phyloP scores from a whole-genome alignment of 495 filamentous ascomycete genomes.

The Penicillium flavigenum region DNA sequence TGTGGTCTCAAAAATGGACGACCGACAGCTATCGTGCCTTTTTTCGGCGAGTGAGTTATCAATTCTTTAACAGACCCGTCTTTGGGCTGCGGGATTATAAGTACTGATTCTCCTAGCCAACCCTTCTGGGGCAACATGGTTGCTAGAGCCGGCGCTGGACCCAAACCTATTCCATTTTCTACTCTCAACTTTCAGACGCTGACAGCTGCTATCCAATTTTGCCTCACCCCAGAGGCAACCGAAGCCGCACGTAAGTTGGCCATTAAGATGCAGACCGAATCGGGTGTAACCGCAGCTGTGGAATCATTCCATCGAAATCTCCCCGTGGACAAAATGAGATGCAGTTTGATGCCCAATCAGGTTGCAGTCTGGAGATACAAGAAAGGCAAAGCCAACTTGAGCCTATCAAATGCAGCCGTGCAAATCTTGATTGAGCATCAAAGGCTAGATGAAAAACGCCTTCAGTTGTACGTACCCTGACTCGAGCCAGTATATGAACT shows the following conservation, averaged over 20 bases:
- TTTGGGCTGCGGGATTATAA: not conserved
- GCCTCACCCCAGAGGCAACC: slow-evolving; percentile 51
- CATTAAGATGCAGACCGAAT: slow-evolving; percentile 61
- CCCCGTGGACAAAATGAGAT: slow-evolving; percentile 66
- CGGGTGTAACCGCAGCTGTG: slow-evolving; percentile 73
- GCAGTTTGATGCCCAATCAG: slow-evolving; percentile 63
- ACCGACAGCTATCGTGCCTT: slow-evolving; percentile 58
- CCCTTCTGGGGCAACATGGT: slow-evolving; percentile 6
- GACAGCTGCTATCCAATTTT: not conserved
- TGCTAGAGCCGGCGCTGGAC: not conserved
- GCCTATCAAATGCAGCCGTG: slow-evolving; percentile 66
- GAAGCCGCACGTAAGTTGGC: slow-evolving; percentile 60
- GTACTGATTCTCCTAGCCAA: not conserved
- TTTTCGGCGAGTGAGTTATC: slow-evolving; percentile 55
- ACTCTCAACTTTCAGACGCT: not conserved
- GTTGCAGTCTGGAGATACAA: slow-evolving; percentile 71
- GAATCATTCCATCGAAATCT: slow-evolving; percentile 67
- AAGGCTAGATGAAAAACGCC: slow-evolving; percentile 59
- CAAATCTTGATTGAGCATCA: slow-evolving; percentile 60
- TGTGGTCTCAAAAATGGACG: slow-evolving; percentile 50
- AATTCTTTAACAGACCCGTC: not conserved
- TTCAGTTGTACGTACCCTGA: slow-evolving; percentile 51
- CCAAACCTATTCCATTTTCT: not conserved
- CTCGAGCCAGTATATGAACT: not conserved
- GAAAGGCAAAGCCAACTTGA: slow-evolving; percentile 40